phyloP scores from a whole-genome alignment of 371 early-diverging fungal species.

The Apophysomyces variabilis region DNA sequence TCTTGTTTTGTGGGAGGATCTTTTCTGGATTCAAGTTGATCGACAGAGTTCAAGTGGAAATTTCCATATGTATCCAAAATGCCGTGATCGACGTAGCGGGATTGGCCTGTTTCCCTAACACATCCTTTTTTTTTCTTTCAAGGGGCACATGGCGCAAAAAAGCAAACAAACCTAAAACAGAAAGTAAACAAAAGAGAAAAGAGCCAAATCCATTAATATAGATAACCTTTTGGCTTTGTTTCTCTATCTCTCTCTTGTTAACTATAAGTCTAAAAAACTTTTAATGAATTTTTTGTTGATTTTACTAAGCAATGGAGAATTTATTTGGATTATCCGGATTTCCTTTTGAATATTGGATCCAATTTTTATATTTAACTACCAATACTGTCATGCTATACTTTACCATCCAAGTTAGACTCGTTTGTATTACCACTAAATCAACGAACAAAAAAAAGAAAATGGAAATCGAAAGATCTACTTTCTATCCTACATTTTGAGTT shows the following conservation, averaged over 20 bases:
- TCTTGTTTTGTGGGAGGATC: background rate
- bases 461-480: constrained; percentile 6
- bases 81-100: constrained; percentile 5
- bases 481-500: background rate
- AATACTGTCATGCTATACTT: background rate
- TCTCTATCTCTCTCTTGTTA: too few relatives aligned
- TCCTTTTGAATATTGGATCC: too few relatives aligned
- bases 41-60: constrained; percentile 4
- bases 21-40: background rate
- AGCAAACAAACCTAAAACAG: background rate
- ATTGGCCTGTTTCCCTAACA: constrained; percentile 4
- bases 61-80: constrained; percentile 3
- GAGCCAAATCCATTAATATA: background rate
- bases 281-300: too few relatives aligned
- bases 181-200: background rate
- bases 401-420: constrained; percentile 2
- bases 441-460: too few relatives aligned
- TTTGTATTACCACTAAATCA: background rate
- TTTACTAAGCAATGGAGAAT: too few relatives aligned
- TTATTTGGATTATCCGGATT: too few relatives aligned
- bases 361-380: too few relatives aligned
- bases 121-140: background rate
- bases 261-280: too few relatives aligned
- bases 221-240: background rate
- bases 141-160: constrained; percentile 3